Evolutionary conservation across 2,329 filamentous ascomycete species (phyloP), one percentile per base, ranked within the genome.

Genomic region (Xylaria arbuscula): DNA sequence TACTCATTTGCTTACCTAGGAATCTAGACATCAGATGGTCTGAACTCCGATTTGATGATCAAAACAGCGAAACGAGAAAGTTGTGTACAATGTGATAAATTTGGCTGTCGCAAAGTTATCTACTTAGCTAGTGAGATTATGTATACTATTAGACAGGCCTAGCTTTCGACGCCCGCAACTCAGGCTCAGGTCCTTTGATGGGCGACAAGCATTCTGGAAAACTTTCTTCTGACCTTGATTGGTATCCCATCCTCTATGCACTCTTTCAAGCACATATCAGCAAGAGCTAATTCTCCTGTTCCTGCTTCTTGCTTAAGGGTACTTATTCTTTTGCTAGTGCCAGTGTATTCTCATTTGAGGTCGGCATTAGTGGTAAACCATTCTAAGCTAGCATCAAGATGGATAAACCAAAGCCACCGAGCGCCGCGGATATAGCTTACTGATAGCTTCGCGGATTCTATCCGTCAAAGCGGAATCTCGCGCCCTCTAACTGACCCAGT

Each of bases 401-500:
- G 10, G 9, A 15, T 17, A 51, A 9, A 13, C 15, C 9, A 17
- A 47, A 42, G 34, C 9, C 3, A 50, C 3, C 45, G 19, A 9
- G 36, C 32, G 15, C 40, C 17, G 7, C n/a, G 13, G 28, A 22
- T 38, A 6, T 32, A 40, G 7, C 8, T 15, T 19, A 13, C 51
- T 7, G 32, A 38, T n/a, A 3, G 42, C 22, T 5, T 32, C 10
- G 22, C 22, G 45, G 51, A 1, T 32, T 54, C 73, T 81, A 89
- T 68, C 87, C 87, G 66, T 82, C 83, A 78, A 97, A 98, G 74
- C 93, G 91, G 83, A 98, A 98, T 72, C 92, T 89, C 24, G 91
- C 89, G 28, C 94, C 93, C 81, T 97, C 94, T 66, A 98, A 83
- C 77, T 93, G 88, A 3, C 95, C 95, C 50, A 98, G 84, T 0